Conservation (phyloP, 805 yeast genomes). For the Candida coquimbonensis region DNA sequence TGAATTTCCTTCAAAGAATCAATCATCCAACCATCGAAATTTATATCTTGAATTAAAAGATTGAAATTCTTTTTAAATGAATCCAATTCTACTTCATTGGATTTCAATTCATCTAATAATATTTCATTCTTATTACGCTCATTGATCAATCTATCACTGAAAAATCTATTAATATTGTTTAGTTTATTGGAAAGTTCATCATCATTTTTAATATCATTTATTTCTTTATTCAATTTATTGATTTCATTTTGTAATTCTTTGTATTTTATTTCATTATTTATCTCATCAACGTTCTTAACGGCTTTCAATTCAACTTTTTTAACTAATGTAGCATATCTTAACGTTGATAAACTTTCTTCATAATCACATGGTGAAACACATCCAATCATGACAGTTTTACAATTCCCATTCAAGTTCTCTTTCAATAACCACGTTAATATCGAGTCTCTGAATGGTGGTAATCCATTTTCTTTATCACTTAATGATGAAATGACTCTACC, state of each 20-base stretch:
- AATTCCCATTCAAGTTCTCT: slow-evolving; percentile 75
- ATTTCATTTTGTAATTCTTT: slow-evolving; percentile 17
- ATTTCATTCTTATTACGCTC: slow-evolving; percentile 21
- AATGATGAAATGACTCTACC: slow-evolving; percentile 59
- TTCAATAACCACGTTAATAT: slow-evolving; percentile 66
- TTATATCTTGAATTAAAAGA: slow-evolving; percentile 6
- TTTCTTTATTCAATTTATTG: slow-evolving; percentile 11
- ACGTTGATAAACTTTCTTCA: slow-evolving; percentile 70
- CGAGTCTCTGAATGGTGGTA: slow-evolving; percentile 50
- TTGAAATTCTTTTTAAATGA: slow-evolving; percentile 3
- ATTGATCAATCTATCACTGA: slow-evolving; percentile 23
- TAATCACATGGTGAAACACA: slow-evolving; percentile 76
- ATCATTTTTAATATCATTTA: slow-evolving; percentile 18
- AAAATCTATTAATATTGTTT: slow-evolving; percentile 19
- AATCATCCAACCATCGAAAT: slow-evolving; percentile 1
- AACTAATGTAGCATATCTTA: slow-evolving; percentile 73
- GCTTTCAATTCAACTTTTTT: slow-evolving; percentile 63
- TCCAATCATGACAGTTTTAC: slow-evolving; percentile 85
- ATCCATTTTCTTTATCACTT: slow-evolving; percentile 33
- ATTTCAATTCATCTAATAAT: slow-evolving; percentile 8
- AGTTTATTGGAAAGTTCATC: slow-evolving; percentile 11
- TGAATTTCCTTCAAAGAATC: not conserved
- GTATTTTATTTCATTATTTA: slow-evolving; percentile 11
- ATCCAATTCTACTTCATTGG: not conserved
- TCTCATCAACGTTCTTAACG: slow-evolving; percentile 30